A percentile compares a stretch with the other conserved stretches of the same genome.
These are phyloP conservation scores for Ganoderma multipileum DNA, from an alignment of 1,284 basidiomycete species.

Conservation along the genomic window DNA sequence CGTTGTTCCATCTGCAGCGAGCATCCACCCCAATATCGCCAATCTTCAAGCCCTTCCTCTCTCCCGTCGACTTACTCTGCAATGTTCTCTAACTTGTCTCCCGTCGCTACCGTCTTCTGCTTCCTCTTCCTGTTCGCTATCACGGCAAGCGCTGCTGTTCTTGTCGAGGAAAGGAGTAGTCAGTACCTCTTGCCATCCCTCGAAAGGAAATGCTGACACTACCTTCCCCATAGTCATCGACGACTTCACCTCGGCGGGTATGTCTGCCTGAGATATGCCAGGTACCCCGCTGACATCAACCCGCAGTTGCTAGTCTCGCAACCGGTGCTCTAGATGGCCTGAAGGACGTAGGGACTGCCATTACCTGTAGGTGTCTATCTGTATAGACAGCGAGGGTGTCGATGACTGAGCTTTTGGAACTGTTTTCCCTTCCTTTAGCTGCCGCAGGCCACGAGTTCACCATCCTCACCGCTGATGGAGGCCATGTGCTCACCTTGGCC, in stretches of 20 bases:
- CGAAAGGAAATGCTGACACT: neutral
- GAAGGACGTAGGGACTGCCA: neutral
- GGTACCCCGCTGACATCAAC: neutral
- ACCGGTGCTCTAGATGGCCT: neutral
- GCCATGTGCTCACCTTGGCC: slow-evolving; percentile 5
- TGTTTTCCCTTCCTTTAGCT: neutral
- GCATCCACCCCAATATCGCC: neutral
- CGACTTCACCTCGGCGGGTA: neutral
- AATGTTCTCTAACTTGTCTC: neutral
- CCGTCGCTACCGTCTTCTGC: neutral
- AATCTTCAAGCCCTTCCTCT: neutral
- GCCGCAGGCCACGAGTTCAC: neutral
- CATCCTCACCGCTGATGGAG: slow-evolving; percentile 8
- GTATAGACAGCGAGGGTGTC: neutral
- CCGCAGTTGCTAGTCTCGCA: neutral
- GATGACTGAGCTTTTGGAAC: neutral
- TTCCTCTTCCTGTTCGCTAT: neutral
- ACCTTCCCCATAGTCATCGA: neutral
- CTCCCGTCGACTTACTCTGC: neutral
- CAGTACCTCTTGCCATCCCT: neutral
- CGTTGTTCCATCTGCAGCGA: neutral
- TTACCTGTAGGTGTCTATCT: neutral
- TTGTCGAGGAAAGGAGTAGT: neutral
- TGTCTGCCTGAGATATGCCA: neutral
- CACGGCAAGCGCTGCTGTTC: neutral